Conservation (phyloP, 108 stramenopile species). For the Stephanodiscus triporus region DNA sequence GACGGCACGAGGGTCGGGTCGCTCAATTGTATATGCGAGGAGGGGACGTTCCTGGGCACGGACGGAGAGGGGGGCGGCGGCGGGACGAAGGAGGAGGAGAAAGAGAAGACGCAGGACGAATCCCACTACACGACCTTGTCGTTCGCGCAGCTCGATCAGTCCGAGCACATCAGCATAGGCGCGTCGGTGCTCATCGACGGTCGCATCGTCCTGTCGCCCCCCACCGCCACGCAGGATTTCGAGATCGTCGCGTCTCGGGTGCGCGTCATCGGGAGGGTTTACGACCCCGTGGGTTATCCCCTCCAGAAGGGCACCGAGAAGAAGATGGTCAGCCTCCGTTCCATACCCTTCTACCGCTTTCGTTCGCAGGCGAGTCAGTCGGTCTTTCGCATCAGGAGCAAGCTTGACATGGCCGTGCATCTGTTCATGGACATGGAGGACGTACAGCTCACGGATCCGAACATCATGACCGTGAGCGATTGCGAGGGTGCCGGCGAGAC, state of each 20-base stretch:
- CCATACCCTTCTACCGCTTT: constrained; percentile 60
- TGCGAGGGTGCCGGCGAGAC: constrained; percentile 98
- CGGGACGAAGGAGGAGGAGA: constrained; percentile 6
- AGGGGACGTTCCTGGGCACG: constrained; percentile 23
- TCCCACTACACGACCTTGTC: constrained; percentile 46
- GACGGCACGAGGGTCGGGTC: constrained; percentile 65
- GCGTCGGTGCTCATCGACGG: constrained; percentile 59
- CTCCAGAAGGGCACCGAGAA: constrained; percentile 72
- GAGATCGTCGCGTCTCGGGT: constrained; percentile 56
- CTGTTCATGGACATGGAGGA: constrained; percentile 69
- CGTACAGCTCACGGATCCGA: constrained; percentile 63
- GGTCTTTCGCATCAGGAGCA: constrained; percentile 63
- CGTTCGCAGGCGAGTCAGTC: constrained; percentile 60
- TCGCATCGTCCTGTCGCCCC: constrained; percentile 59
- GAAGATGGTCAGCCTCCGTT: constrained; percentile 58
- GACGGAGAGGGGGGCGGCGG: no score
- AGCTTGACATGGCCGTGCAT: constrained; percentile 68
- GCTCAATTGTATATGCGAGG: constrained; percentile 55
- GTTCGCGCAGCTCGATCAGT: constrained; percentile 54
- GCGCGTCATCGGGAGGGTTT: constrained; percentile 61
- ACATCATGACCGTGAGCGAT: constrained; percentile 85
- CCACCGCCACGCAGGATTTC: constrained; percentile 64
- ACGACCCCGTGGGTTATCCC: constrained; percentile 60
- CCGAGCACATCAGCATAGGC: constrained; percentile 56
- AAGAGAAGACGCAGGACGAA: constrained; percentile 46